Conservation (phyloP, 176 grass and related monocot genomes). For the Zea mays region DNA sequence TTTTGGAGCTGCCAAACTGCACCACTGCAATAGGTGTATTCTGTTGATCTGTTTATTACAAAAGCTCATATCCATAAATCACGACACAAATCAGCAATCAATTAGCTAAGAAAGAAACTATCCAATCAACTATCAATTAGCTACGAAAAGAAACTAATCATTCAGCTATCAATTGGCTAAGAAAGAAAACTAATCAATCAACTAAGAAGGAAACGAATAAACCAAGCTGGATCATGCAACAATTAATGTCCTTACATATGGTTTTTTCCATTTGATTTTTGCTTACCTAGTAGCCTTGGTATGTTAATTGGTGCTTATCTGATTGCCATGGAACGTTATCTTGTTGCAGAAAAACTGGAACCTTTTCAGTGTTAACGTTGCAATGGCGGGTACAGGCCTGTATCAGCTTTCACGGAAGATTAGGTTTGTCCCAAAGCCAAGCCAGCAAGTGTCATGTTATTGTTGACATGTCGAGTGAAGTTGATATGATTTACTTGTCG, state of each 20-base stretch:
- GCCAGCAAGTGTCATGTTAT: neutral
- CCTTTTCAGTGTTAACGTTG: constrained; percentile 71
- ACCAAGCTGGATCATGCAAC: too few species aligned
- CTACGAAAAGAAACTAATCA: too few species aligned
- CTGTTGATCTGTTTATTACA: too few species aligned
- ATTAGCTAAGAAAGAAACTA: too few species aligned
- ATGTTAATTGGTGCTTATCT: neutral
- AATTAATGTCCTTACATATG: neutral
- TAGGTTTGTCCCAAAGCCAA: constrained; percentile 46
- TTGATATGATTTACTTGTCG: neutral
- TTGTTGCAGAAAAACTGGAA: constrained; percentile 81
- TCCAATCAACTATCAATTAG: too few species aligned
- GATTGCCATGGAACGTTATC: neutral
- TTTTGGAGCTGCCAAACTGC: too few species aligned
- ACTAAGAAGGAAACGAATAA: too few species aligned
- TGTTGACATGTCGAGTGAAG: neutral
- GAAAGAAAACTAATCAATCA: too few species aligned
- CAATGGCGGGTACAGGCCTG: constrained; percentile 70
- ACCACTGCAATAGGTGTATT: too few species aligned
- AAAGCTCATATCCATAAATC: too few species aligned
- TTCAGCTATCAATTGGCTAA: too few species aligned
- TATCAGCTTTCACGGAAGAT: constrained; percentile 84
- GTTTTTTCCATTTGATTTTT: neutral
- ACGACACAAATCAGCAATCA: too few species aligned
- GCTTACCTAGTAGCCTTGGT: neutral